A percentile compares a stretch with the other conserved stretches of the same genome.
Evolutionary conservation across 148 eudicot genomes (phyloP).

Genomic region (Oxyria digyna): DNA sequence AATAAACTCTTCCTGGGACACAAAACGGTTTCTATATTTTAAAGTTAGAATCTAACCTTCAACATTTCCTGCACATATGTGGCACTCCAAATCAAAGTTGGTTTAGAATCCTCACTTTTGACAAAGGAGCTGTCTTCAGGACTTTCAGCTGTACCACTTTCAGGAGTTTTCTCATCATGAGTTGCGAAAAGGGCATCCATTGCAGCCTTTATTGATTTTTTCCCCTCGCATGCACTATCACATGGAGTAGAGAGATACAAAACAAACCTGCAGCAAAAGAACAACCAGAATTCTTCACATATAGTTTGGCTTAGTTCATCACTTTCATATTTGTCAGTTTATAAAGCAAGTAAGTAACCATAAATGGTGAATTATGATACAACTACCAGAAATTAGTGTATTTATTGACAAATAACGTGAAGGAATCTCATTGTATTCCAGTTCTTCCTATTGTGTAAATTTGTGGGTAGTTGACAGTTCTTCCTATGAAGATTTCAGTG

Average conservation of each 20-base stretch:
- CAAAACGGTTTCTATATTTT: not conserved
- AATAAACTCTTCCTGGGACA: not conserved
- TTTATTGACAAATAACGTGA: not conserved
- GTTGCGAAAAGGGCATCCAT: slow-evolving; percentile 35
- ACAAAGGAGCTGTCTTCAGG: slow-evolving; percentile 20
- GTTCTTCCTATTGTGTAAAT: not conserved
- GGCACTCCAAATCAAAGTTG: slow-evolving; percentile 65
- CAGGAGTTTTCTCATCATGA: slow-evolving; percentile 24
- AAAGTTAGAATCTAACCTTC: slow-evolving; percentile 29
- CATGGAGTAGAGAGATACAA: slow-evolving; percentile 60
- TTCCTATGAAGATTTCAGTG: not conserved
- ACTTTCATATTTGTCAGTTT: not conserved
- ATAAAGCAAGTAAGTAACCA: not conserved
- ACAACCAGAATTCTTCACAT: not conserved
- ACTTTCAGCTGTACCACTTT: slow-evolving; percentile 16
- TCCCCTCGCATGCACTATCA: slow-evolving; percentile 54
- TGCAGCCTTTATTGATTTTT: slow-evolving; percentile 48
- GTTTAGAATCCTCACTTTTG: slow-evolving; percentile 23
- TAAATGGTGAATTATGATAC: not conserved
- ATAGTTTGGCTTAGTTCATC: not conserved
- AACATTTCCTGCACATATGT: slow-evolving; percentile 49
- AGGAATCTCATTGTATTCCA: not conserved
- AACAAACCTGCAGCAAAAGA: slow-evolving; percentile 57
- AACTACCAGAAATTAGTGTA: not conserved
- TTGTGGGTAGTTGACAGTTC: not conserved